Evolutionary conservation across 192 early-diverging fungal genomes (phyloP).

Genomic region (Backusella tarrabulga): DNA sequence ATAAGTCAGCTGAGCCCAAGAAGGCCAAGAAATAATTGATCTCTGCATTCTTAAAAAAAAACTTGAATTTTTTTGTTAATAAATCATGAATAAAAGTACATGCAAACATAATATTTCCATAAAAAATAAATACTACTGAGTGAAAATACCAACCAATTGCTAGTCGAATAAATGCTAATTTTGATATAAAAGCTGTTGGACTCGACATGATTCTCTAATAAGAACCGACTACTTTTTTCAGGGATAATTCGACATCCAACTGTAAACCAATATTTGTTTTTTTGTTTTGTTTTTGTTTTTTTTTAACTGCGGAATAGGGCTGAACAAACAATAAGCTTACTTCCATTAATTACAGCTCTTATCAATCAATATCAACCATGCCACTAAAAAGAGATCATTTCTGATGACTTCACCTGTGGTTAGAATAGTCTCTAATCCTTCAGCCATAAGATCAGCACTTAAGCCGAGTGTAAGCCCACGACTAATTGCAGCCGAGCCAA

Average conservation of each 20-base stretch:
- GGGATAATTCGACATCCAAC: slow-evolving; percentile 34
- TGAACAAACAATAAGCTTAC: slow-evolving; percentile 29
- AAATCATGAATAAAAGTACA: neutral
- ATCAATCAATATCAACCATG: slow-evolving; percentile 84
- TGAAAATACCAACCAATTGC: too few species aligned
- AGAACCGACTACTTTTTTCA: slow-evolving; percentile 19
- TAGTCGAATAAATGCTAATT: neutral
- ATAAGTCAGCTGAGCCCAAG: neutral
- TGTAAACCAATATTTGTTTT: slow-evolving; percentile 47
- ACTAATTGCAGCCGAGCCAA: slow-evolving; percentile 76
- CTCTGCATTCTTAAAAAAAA: neutral
- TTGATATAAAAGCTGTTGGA: neutral
- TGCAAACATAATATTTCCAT: neutral
- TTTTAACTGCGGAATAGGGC: slow-evolving; percentile 1
- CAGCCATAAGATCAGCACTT: slow-evolving; percentile 85
- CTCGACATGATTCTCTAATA: slow-evolving; percentile 3
- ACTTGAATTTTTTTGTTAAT: neutral
- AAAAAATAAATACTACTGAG: too few species aligned
- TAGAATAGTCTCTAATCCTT: slow-evolving; percentile 83
- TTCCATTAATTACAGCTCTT: slow-evolving; percentile 77
- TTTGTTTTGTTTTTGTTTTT: too few species aligned
- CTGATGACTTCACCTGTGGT: slow-evolving; percentile 82
- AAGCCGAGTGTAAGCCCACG: slow-evolving; percentile 90
- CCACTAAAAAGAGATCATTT: slow-evolving; percentile 75
- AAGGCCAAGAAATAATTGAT: slow-evolving; percentile 21